Evolutionary conservation across 768 basidiomycete genomes (phyloP).

Genomic region (Nevesoporus exiguus): DNA sequence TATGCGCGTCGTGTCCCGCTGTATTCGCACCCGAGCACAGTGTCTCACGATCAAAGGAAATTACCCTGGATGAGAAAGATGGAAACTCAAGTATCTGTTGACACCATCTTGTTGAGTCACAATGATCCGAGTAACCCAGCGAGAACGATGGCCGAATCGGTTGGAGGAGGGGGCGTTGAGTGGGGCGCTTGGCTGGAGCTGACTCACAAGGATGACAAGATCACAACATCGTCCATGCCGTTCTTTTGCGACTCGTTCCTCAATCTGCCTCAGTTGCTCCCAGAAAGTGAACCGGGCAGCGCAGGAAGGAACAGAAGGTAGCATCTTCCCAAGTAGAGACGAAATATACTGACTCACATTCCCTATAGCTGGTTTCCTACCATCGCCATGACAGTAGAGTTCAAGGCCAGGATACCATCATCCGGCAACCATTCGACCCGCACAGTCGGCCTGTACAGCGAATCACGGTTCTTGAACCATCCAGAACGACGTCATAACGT

Average conservation of each 20-base stretch:
- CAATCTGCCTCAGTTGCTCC: conserved; percentile 46
- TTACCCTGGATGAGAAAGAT: conserved; percentile 36
- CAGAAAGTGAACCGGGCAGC: conserved; percentile 41
- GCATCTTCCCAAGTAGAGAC: background rate
- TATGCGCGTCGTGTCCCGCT: conserved; percentile 62
- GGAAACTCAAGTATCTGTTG: conserved; percentile 38
- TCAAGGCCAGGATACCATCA: conserved; percentile 57
- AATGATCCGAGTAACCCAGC: conserved; percentile 38
- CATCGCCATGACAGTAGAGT: conserved; percentile 56
- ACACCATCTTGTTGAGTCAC: conserved; percentile 37
- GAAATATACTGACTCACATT: background rate
- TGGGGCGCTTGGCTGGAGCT: conserved; percentile 56
- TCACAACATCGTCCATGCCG: conserved; percentile 48
- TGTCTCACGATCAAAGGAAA: conserved; percentile 22
- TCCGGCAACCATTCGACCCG: conserved; percentile 41
- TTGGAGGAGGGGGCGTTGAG: conserved; percentile 53
- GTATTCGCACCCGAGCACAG: conserved; percentile 47
- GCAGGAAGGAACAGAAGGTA: conserved; percentile 4
- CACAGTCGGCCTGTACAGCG: conserved; percentile 56
- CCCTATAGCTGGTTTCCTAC: conserved; percentile 58
- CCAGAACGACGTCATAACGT: conserved; percentile 56
- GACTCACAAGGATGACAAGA: conserved; percentile 42
- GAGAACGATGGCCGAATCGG: conserved; percentile 37
- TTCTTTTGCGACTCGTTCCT: conserved; percentile 56
- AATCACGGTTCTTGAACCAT: conserved; percentile 48